phyloP scores from a whole-genome alignment of 108 stramenopile genomes.

The Skeletonema costatum region DNA sequence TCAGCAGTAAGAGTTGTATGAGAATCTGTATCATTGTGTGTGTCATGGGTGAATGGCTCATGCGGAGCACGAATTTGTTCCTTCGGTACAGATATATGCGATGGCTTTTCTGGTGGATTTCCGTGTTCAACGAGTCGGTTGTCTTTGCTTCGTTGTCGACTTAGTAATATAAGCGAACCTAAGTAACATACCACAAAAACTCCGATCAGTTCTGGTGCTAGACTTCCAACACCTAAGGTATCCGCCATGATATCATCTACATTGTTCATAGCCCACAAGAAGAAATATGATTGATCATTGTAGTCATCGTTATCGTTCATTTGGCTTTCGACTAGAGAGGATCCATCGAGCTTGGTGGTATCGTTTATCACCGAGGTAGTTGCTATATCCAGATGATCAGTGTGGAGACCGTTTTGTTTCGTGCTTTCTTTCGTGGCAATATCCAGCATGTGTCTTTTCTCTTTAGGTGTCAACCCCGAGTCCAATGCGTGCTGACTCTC shows the following conservation, averaged over 20 bases:
- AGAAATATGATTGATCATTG: background rate
- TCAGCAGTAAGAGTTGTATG: constrained; percentile 28
- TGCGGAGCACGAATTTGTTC: background rate
- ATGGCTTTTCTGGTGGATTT: background rate
- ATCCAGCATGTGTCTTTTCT: background rate
- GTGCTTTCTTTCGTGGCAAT: no score
- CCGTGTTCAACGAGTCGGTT: background rate
- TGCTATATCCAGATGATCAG: background rate
- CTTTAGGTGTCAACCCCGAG: background rate
- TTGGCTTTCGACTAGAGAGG: background rate
- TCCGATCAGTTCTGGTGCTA: constrained; percentile 32
- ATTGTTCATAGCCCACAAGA: constrained; percentile 1
- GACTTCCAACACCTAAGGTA: constrained; percentile 29
- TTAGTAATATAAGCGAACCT: constrained; percentile 28
- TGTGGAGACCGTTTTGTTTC: no score
- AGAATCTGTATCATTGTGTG: constrained; percentile 1
- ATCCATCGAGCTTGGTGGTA: background rate
- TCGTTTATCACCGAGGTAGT: background rate
- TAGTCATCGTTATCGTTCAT: background rate
- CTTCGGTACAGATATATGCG: background rate
- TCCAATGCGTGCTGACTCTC: background rate
- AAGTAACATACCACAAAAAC: constrained; percentile 30
- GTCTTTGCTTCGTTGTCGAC: background rate
- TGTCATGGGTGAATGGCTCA: background rate
- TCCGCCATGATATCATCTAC: constrained; percentile 20